Percentiles rank a stretch among this genome's conserved stretches.
Evolutionary conservation across 2,329 filamentous ascomycete species (phyloP).

Genomic region (Orbilia quercus): DNA sequence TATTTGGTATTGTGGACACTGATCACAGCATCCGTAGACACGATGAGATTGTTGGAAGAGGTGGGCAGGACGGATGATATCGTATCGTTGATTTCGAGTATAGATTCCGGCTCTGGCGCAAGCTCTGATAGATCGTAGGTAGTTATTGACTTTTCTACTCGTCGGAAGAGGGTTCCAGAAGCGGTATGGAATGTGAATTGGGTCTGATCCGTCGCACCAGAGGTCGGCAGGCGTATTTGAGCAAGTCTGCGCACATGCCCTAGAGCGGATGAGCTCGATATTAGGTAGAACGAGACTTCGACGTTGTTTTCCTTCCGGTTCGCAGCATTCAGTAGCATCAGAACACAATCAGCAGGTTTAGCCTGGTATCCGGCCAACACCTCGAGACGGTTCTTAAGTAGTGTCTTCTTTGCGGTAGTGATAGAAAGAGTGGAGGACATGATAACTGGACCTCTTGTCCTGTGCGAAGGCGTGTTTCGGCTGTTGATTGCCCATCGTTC

Average conservation of each 20-base stretch:
- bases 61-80: constrained; percentile 48
- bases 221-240: constrained; percentile 28
- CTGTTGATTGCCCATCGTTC: constrained; percentile 53
- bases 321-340: constrained; percentile 34
- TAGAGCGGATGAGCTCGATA: constrained; percentile 43
- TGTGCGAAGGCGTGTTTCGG: constrained; percentile 53
- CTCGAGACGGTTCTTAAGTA: constrained; percentile 45
- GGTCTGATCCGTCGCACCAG: constrained; percentile 16
- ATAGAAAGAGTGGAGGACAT: constrained; percentile 41
- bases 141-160: constrained; percentile 30
- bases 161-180: constrained; percentile 43
- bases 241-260: constrained; percentile 43
- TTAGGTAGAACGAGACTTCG: constrained; percentile 44
- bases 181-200: constrained; percentile 45
- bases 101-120: constrained; percentile 41
- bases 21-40: constrained; percentile 39
- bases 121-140: constrained; percentile 51
- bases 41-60: constrained; percentile 48
- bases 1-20: constrained; percentile 56
- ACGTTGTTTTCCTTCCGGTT: constrained; percentile 47
- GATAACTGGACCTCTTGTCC: constrained; percentile 38
- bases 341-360: constrained; percentile 41
- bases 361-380: constrained; percentile 46
- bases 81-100: constrained; percentile 31
- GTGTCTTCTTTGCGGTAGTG: constrained; percentile 45